These are phyloP conservation scores for Peronospora belbahrii DNA, from an alignment of 352 stramenopile species.

Conservation along the genomic window DNA sequence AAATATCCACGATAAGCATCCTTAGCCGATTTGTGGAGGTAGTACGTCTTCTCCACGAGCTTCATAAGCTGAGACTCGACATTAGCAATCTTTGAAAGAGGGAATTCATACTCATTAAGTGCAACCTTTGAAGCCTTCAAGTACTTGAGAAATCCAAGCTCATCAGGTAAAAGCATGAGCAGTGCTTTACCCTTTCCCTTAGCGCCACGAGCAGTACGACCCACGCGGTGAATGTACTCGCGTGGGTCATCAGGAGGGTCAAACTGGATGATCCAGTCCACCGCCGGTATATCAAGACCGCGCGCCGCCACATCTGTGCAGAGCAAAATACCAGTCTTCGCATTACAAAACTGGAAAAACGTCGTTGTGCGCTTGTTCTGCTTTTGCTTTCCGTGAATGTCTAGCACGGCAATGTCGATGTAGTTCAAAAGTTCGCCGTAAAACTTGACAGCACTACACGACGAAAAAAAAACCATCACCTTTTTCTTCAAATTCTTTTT, in stretches of 20 bases:
- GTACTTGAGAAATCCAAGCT: slow-evolving; percentile 97
- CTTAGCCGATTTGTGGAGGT: slow-evolving; percentile 95
- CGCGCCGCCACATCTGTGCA: slow-evolving; percentile 98
- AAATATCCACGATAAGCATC: slow-evolving; percentile 98
- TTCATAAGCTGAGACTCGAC: slow-evolving; percentile 96
- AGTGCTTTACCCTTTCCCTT: slow-evolving; percentile 90
- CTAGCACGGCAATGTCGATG: slow-evolving; percentile 97
- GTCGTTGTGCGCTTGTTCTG: slow-evolving; percentile 98
- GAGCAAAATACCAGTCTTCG: slow-evolving; percentile 93
- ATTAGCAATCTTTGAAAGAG: slow-evolving; percentile 95
- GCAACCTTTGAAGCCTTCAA: slow-evolving; percentile 95
- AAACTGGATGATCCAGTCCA: slow-evolving; percentile 99
- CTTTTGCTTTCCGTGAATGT: slow-evolving; percentile 99
- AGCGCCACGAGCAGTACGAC: slow-evolving; percentile 80
- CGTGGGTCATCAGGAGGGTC: slow-evolving; percentile 97
- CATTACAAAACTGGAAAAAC: slow-evolving; percentile 99
- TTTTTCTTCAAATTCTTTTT: slow-evolving; percentile 99
- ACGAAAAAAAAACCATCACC: slow-evolving; percentile 94
- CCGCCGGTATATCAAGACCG: slow-evolving; percentile 94
- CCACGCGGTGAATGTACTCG: slow-evolving; percentile 96
- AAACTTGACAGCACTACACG: slow-evolving; percentile 96
- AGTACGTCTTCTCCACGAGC: slow-evolving; percentile 99
- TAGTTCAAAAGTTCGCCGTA: slow-evolving; percentile 99
- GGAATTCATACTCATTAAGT: slow-evolving; percentile 99
- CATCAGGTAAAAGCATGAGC: slow-evolving; percentile 96